Evolutionary conservation across 106 monocot species (phyloP).

Genomic region (Agapanthus africanus): DNA sequence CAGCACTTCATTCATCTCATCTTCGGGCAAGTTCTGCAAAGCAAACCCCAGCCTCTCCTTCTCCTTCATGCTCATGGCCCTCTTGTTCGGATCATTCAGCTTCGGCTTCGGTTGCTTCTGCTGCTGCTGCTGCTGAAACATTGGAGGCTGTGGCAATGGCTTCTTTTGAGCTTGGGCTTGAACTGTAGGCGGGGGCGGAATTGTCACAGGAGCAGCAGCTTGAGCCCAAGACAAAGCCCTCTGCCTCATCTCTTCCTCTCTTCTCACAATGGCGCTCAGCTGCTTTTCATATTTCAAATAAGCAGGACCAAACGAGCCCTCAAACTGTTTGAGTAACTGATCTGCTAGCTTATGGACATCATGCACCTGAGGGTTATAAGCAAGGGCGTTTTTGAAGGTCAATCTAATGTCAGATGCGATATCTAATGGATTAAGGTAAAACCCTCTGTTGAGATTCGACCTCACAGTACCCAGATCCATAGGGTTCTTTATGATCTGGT

Average conservation of each 20-base stretch:
- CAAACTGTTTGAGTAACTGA: constrained; percentile 47
- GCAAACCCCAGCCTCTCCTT: constrained; percentile 65
- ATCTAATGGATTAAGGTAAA: constrained; percentile 42
- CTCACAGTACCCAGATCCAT: constrained; percentile 97
- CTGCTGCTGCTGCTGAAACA: too few species aligned
- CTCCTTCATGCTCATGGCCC: constrained; percentile 81
- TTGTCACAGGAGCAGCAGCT: not conserved
- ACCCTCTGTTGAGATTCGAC: constrained; percentile 25
- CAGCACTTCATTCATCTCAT: constrained; percentile 69
- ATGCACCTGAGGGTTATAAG: constrained; percentile 67
- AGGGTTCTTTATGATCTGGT: constrained; percentile 61
- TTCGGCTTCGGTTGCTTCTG: too few species aligned
- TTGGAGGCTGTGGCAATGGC: too few species aligned
- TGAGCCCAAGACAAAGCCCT: too few species aligned
- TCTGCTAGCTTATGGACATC: constrained; percentile 51
- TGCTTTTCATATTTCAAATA: constrained; percentile 44
- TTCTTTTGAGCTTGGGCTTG: not conserved
- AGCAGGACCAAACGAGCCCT: constrained; percentile 31
- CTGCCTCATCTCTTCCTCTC: not conserved
- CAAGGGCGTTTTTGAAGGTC: constrained; percentile 84
- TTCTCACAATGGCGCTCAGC: constrained; percentile 12
- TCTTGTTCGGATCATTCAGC: too few species aligned
- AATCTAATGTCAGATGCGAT: constrained; percentile 67
- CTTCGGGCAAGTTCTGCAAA: constrained; percentile 59
- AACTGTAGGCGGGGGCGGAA: not conserved